These are phyloP conservation scores for button mushroom (Agaricus bisporus) DNA, from an alignment of 768 basidiomycete species.

Conservation along the genomic window DNA sequence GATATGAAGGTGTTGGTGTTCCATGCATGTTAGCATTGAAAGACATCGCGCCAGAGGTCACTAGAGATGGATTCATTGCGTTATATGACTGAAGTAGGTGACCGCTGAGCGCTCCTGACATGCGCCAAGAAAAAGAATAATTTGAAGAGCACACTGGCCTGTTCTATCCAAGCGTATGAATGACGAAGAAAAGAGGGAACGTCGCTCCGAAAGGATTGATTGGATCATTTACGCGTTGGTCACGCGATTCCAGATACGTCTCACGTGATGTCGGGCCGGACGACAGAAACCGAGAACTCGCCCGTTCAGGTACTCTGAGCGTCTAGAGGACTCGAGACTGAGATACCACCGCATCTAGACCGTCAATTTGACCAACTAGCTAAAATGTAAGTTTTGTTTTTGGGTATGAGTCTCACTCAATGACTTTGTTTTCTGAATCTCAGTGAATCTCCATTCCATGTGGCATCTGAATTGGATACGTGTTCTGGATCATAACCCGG, in stretches of 20 bases:
- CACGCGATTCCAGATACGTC: not conserved
- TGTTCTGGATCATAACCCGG: conserved; percentile 4
- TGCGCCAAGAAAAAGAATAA: conserved; percentile 16
- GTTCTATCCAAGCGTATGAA: not conserved
- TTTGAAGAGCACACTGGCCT: not conserved
- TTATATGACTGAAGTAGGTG: conserved; percentile 48
- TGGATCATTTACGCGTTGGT: not conserved
- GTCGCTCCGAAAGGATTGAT: not conserved
- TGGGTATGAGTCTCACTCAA: too few relatives aligned
- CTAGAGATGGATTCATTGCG: conserved; percentile 26
- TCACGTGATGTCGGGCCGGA: not conserved
- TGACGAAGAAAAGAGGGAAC: not conserved
- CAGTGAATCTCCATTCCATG: not conserved
- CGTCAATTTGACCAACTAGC: too few relatives aligned
- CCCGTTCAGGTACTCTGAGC: too few relatives aligned
- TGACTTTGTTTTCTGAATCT: too few relatives aligned
- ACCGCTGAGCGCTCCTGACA: conserved; percentile 57
- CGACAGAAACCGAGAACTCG: too few relatives aligned
- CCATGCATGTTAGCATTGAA: conserved; percentile 61
- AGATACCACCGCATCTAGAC: too few relatives aligned
- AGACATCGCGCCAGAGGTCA: conserved; percentile 51
- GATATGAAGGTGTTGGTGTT: conserved; percentile 27
- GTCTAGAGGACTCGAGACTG: too few relatives aligned
- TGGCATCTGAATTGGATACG: not conserved
- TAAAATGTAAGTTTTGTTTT: too few relatives aligned